phyloP scores from a whole-genome alignment of 352 stramenopile species.

The Globisporangium rhizosaccharum region DNA sequence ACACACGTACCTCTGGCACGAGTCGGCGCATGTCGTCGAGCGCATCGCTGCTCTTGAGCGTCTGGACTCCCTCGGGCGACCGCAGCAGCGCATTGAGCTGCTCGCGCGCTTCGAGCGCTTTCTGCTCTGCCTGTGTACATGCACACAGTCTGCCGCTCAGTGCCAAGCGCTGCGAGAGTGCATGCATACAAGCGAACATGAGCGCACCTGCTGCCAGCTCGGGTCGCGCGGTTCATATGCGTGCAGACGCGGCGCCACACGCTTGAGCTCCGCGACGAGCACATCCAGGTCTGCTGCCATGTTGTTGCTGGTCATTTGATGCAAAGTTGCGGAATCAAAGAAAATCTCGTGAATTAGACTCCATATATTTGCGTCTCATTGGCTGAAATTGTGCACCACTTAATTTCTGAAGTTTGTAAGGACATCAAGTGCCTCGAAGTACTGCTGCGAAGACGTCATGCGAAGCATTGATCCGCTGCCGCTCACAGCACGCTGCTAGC shows the following conservation, averaged over 20 bases:
- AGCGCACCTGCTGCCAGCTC: slow-evolving; percentile 50
- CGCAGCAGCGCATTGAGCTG: slow-evolving; percentile 43
- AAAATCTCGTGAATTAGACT: no score
- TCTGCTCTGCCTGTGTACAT: slow-evolving; percentile 39
- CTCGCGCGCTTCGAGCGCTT: slow-evolving; percentile 39
- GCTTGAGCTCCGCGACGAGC: slow-evolving; percentile 45
- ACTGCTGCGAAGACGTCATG: no score
- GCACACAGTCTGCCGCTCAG: neutral
- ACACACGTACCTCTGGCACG: slow-evolving; percentile 41
- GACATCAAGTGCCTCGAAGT: no score
- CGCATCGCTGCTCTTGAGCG: slow-evolving; percentile 42
- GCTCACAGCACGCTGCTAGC: no score
- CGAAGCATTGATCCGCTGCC: no score
- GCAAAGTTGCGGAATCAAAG: no score
- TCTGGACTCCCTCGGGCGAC: slow-evolving; percentile 48
- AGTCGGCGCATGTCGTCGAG: slow-evolving; percentile 61
- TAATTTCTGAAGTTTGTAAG: no score
- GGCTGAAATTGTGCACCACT: no score
- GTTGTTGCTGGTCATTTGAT: neutral
- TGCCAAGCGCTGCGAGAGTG: neutral
- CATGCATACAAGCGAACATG: neutral
- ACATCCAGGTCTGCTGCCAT: slow-evolving; percentile 26
- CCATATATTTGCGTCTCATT: no score
- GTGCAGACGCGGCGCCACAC: slow-evolving; percentile 45
- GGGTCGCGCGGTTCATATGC: slow-evolving; percentile 48